Conservation (phyloP, 768 basidiomycete genomes). For the Hygrophorus pudorinus region DNA sequence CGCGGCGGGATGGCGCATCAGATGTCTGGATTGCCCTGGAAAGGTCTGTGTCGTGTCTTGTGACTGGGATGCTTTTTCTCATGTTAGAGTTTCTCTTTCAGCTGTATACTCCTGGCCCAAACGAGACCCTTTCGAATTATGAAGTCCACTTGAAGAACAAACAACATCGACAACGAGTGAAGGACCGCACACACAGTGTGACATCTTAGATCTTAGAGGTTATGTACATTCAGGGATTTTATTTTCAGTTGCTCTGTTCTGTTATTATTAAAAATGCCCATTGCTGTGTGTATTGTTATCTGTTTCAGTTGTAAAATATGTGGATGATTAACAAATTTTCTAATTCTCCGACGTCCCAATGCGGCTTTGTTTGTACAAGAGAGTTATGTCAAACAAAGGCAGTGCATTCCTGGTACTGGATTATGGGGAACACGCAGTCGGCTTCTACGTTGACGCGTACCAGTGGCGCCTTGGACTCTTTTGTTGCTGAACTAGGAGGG, state of each 20-base stretch:
- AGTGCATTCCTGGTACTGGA: background rate
- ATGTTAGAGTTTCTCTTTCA: constrained; percentile 19
- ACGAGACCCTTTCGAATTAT: constrained; percentile 80
- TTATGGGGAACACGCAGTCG: constrained; percentile 75
- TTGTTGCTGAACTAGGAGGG: constrained; percentile 77
- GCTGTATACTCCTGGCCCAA: constrained; percentile 88
- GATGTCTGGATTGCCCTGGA: constrained; percentile 87
- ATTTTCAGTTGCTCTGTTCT: no score
- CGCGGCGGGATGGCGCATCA: constrained; percentile 82
- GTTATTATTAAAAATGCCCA: no score
- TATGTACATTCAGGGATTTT: no score
- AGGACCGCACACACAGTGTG: constrained; percentile 34
- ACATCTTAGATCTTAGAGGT: no score
- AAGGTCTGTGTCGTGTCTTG: constrained; percentile 45
- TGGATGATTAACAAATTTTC: no score
- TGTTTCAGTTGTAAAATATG: no score
- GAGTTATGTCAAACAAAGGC: background rate
- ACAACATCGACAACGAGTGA: constrained; percentile 67
- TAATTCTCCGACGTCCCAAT: no score
- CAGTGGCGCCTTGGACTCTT: constrained; percentile 79
- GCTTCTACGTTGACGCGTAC: constrained; percentile 62
- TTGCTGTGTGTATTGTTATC: no score
- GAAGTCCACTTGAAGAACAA: constrained; percentile 88
- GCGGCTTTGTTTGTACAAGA: no score
- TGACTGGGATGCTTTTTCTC: background rate